Base-by-base conservation (phyloP, 495 filamentous ascomycete species). In the Rostrohypoxylon terebratum region DNA sequence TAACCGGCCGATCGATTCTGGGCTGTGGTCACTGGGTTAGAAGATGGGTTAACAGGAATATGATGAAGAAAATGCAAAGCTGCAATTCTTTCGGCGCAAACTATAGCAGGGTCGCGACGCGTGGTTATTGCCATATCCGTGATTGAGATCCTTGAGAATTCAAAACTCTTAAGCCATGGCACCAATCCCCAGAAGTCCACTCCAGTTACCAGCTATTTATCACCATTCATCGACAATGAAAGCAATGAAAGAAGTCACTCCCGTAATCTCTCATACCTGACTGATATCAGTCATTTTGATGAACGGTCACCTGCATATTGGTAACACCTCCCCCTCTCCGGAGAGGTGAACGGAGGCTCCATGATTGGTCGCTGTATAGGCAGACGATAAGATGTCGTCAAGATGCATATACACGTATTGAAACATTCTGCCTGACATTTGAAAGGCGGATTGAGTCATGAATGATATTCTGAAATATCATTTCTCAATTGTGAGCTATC, bases 1-100 rank as follows among this genome's bases (percentile, higher is more conserved):
- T 75, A 72, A 1, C 62, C 61, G 5, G 20, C 9, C 4, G 53
- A 33, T 6, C 63, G 65, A 34, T 8, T 14, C 11, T 75, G 71
- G 44, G 48, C 31, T 10, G 51, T 11, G 9, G 72, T 63, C 16
- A 73, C 55, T 20, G 65, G 44, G 48, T 80, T 80, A 3, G 61
- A 68, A 11, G 75, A 75, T 11, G 75, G 76, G 20, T 33, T 66
- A 45, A 36, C 40, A 54, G 76, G 78, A n/a, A 80, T 44, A 40
- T 50, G 47, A 67, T 80, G 78, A 28, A 80, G 69, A 34, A 80
- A 53, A 66, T 77, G 59, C 51, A 80, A 57, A 36, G 71, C 61
- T 7, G 75, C 77, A 45, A 78, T 77, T 23, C 65, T 76, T 59
- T 78, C 78, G 3, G 77, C 68, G 42, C 68, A 74, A 25, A 47